Base-by-base conservation (phyloP, 352 stramenopile species). In the Phytophthora pluvialis region DNA sequence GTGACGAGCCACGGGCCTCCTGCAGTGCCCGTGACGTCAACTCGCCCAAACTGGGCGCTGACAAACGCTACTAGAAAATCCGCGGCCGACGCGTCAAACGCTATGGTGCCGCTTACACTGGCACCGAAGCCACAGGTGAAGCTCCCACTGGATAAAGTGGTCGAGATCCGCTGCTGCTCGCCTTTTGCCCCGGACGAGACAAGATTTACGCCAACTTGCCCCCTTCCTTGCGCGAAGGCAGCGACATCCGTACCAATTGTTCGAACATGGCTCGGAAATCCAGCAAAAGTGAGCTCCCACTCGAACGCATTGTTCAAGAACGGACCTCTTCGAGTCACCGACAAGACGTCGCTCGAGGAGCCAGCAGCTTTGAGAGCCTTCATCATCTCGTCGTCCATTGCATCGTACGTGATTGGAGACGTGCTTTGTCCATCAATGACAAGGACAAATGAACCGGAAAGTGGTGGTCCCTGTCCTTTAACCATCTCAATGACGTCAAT, bases 391-490 rank as follows among this genome's bases (percentile, higher is more conserved):
- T 15, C 21, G 35, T 72, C 71, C 2, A 67, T 60, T 3, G 75
- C 77, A 43, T 89, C 77, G 21, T 81, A 87, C 11, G 38, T 25
- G 12, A 65, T 4, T 50, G 18, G 11, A 84, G 75, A n/a, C 32
- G 15, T 39, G 8, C 21, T 10, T 4, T 57, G 31, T 0, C 68
- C 70, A 25, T 89, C 80, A 45, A 89, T 65, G 13, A 65, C 28
- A n/a, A 89, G 66, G 49, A 64, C 25, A 44, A 86, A 87, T 2
- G 68, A 82, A 4, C 80, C 77, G 10, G 62, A 71, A 21, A 89
- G 59, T 13, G 72, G 61, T 2, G 67, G 31, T 1, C 80, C 77
- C 53, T 77, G 59, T 0, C 80, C 80, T 57, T 81, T 78, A 3
- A 78, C 50, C 1, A 76, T 32, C 42, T 95, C 86, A n/a, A 55